These are phyloP conservation scores for Rutstroemia sp. DNA, from an alignment of 2,329 filamentous ascomycete species.

Conservation along the genomic window DNA sequence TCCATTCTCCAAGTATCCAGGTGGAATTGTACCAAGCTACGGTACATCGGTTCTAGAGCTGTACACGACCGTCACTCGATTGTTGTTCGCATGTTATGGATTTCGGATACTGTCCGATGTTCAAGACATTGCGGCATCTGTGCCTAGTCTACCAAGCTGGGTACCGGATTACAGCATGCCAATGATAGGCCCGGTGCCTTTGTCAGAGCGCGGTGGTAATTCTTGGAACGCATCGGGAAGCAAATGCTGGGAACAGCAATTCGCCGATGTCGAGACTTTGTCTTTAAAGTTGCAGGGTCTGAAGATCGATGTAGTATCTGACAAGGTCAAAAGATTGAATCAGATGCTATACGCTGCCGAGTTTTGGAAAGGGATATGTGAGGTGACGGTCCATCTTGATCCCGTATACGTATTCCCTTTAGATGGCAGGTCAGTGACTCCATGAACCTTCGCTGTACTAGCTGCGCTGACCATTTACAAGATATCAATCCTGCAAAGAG, in stretches of 20 bases:
- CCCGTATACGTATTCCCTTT: neutral
- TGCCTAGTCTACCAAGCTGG: conserved; percentile 1
- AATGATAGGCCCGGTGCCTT: neutral
- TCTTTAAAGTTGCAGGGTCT: conserved; percentile 2
- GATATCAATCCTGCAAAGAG: conserved; percentile 5
- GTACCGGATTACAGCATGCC: conserved; percentile 3
- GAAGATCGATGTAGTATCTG: neutral
- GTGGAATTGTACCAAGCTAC: neutral
- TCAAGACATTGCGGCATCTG: neutral
- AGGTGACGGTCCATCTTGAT: neutral
- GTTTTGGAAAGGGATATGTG: neutral
- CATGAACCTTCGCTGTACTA: neutral
- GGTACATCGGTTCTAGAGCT: neutral
- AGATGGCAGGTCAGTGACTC: neutral
- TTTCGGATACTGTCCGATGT: neutral
- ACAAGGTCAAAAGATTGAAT: neutral
- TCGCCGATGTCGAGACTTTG: neutral
- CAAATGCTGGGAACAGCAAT: neutral
- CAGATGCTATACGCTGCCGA: neutral
- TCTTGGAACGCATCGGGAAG: neutral
- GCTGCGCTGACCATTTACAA: neutral
- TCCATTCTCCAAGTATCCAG: neutral
- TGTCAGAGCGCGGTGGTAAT: conserved; percentile 2
- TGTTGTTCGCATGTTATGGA: conserved; percentile 1
- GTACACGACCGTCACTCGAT: neutral